phyloP scores from a whole-genome alignment of 345 rosid genomes.

The Eucalyptus victrix region DNA sequence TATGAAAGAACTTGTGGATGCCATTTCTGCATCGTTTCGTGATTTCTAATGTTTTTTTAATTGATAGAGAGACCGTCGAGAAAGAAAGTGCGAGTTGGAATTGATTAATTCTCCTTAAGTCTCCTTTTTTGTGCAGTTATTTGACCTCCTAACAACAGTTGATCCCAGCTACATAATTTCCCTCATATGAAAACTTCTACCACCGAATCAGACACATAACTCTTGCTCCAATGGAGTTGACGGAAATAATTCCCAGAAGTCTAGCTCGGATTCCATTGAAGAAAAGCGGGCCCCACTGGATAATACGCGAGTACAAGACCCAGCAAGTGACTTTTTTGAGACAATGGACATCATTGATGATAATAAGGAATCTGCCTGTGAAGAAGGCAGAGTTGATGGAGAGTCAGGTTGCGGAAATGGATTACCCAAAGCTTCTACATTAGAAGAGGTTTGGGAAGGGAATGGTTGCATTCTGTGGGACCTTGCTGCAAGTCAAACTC shows the following conservation, averaged over 20 bases:
- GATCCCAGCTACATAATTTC: conserved; percentile 86
- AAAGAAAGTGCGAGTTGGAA: background rate
- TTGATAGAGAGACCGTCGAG: background rate
- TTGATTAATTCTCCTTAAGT: background rate
- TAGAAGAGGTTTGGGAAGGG: conserved; percentile 74
- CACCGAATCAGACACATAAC: background rate
- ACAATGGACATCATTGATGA: conserved; percentile 30
- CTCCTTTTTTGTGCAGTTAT: conserved; percentile 32
- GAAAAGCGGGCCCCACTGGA: background rate
- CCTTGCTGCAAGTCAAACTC: conserved; percentile 73
- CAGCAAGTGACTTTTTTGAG: conserved; percentile 3
- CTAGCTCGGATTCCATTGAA: background rate
- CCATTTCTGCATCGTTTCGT: background rate
- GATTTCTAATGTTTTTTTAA: background rate
- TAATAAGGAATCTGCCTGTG: conserved; percentile 1
- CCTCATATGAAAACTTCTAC: conserved; percentile 67
- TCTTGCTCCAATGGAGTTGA: background rate
- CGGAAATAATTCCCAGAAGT: background rate
- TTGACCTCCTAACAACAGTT: conserved; percentile 75
- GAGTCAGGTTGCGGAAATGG: background rate
- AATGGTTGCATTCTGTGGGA: conserved; percentile 90
- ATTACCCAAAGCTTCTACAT: background rate
- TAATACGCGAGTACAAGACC: background rate
- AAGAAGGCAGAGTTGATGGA: conserved; percentile 7
- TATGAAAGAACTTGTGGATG: background rate